phyloP scores from a whole-genome alignment of 2,329 filamentous ascomycete species.

The Trichoderma sp. region DNA sequence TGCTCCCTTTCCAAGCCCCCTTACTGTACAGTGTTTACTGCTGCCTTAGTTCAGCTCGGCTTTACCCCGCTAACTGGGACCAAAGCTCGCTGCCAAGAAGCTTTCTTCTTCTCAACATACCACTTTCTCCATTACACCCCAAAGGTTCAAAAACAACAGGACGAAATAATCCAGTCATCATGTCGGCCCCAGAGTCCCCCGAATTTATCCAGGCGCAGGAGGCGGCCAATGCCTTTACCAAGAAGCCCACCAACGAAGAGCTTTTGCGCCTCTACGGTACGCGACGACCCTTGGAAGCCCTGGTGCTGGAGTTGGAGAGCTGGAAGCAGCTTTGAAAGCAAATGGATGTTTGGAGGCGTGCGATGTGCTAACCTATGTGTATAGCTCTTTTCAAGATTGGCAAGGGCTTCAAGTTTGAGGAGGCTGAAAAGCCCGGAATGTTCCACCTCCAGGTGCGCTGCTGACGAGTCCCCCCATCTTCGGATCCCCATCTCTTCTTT shows the following conservation, averaged over 20 bases:
- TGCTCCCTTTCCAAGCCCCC: neutral
- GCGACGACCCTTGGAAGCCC: neutral
- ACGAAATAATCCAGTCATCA: constrained; percentile 29
- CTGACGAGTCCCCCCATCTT: neutral
- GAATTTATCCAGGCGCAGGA: constrained; percentile 55
- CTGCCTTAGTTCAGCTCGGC: neutral
- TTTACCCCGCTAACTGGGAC: constrained; percentile 1
- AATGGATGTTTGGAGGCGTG: neutral
- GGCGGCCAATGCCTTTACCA: constrained; percentile 65
- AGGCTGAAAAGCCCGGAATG: constrained; percentile 59
- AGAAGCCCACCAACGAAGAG: constrained; percentile 61
- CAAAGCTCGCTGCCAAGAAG: neutral
- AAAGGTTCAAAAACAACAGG: neutral
- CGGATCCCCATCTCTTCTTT: neutral
- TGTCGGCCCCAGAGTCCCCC: constrained; percentile 40
- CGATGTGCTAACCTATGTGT: neutral
- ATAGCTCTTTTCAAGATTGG: constrained; percentile 58
- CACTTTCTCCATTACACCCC: neutral
- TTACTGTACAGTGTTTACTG: neutral
- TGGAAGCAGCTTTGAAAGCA: neutral
- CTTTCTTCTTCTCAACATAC: neutral
- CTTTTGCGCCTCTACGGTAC: constrained; percentile 61
- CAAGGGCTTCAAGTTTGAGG: constrained; percentile 53
- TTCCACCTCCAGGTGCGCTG: constrained; percentile 63
- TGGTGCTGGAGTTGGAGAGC: neutral